These are phyloP conservation scores for Phaeoacremonium minimum DNA, from an alignment of 2,329 filamentous ascomycete genomes.

Conservation along the genomic window DNA sequence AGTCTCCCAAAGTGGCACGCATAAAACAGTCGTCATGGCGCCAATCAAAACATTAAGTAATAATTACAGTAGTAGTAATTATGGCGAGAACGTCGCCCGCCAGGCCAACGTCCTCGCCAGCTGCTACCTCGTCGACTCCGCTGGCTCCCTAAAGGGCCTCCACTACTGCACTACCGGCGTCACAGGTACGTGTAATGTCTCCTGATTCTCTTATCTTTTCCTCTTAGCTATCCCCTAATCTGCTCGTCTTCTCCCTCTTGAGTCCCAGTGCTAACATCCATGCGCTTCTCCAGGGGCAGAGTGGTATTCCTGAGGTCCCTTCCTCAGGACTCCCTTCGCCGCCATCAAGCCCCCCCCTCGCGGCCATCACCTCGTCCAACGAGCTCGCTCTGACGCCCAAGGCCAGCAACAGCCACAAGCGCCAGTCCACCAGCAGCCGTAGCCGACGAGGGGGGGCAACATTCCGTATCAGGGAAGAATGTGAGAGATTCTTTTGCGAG, in stretches of 20 bases:
- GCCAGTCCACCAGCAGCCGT: slow-evolving; percentile 31
- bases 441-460: slow-evolving; percentile 82
- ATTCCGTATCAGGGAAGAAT: slow-evolving; percentile 97
- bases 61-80: slow-evolving; percentile 75
- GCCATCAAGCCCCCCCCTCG: slow-evolving; percentile 85
- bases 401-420: slow-evolving; percentile 37
- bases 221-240: background rate
- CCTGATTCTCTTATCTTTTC: no score
- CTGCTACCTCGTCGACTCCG: slow-evolving; percentile 80
- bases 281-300: slow-evolving; percentile 56
- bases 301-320: slow-evolving; percentile 93
- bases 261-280: background rate
- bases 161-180: slow-evolving; percentile 94
- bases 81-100: slow-evolving; percentile 62
- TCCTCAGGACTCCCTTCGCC: slow-evolving; percentile 80
- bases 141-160: slow-evolving; percentile 72
- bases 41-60: slow-evolving; percentile 67
- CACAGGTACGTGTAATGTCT: slow-evolving; percentile 69
- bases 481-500: slow-evolving; percentile 99
- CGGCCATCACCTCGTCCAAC: slow-evolving; percentile 64
- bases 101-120: slow-evolving; percentile 79
- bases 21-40: slow-evolving; percentile 43
- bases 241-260: background rate
- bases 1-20: slow-evolving; percentile 23
- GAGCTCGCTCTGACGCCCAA: slow-evolving; percentile 62